A percentile compares a stretch with the other conserved stretches of the same genome.
These are phyloP conservation scores for Syncephalastrum sp. DNA, from an alignment of 371 early-diverging fungal genomes.

Conservation along the genomic window DNA sequence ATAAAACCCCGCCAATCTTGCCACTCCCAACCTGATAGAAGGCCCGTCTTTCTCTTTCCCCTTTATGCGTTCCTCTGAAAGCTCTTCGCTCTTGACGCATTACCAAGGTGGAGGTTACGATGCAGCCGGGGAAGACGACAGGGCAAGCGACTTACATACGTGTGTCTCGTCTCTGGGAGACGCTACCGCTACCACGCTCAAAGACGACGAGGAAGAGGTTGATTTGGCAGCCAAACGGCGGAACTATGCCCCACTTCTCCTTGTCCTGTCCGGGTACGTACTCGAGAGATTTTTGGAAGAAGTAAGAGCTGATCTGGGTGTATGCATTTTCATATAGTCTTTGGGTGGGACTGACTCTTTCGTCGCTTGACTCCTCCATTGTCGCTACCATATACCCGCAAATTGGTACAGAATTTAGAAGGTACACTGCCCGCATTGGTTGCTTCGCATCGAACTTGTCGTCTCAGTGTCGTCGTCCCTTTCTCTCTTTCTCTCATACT, in stretches of 20 bases:
- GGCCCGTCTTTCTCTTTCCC: too few species aligned
- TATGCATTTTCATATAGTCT: constrained; percentile 20
- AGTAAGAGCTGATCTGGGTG: not conserved
- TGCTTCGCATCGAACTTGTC: not conserved
- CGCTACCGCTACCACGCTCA: too few species aligned
- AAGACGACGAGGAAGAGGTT: constrained; percentile 8
- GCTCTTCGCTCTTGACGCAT: too few species aligned
- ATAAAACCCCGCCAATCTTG: too few species aligned
- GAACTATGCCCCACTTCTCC: constrained; percentile 34
- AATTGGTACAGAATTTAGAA: constrained; percentile 75
- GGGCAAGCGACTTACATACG: too few species aligned
- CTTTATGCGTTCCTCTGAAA: too few species aligned
- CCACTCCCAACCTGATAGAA: too few species aligned
- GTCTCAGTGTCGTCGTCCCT: not conserved
- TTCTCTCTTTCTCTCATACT: not conserved
- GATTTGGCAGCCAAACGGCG: constrained; percentile 33
- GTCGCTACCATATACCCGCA: constrained; percentile 78
- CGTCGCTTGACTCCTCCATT: constrained; percentile 77
- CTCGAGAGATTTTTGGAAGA: not conserved
- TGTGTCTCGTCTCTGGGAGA: too few species aligned
- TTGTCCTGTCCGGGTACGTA: constrained; percentile 33
- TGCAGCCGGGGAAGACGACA: too few species aligned
- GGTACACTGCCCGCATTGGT: constrained; percentile 13
- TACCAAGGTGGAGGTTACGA: too few species aligned
- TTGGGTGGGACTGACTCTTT: constrained; percentile 56